These are phyloP conservation scores for Cordyceps cateniannulata DNA, from an alignment of 2,329 filamentous ascomycete genomes.

Conservation along the genomic window DNA sequence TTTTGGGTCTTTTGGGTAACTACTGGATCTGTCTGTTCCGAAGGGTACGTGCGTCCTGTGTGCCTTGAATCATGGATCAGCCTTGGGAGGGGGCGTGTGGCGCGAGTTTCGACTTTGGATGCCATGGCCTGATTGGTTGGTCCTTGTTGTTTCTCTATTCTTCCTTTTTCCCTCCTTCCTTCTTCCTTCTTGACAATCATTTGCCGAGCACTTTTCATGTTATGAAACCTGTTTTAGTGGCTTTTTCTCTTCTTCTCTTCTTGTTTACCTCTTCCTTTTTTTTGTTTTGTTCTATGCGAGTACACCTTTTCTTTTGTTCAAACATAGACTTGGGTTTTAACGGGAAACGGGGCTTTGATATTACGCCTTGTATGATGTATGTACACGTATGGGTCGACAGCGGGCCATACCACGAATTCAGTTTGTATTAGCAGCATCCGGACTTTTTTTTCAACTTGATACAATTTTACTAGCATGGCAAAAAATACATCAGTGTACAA, in stretches of 20 bases:
- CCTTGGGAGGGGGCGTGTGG: background rate
- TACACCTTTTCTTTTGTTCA: constrained; percentile 1
- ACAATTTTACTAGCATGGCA: background rate
- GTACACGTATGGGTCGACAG: background rate
- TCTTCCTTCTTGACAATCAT: background rate
- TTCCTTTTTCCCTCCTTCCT: background rate
- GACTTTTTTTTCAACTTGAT: background rate
- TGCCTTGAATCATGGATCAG: constrained; percentile 1
- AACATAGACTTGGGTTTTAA: constrained; percentile 1
- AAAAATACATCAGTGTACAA: background rate
- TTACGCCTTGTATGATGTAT: constrained; percentile 4
- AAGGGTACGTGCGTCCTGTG: background rate
- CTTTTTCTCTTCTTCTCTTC: constrained; percentile 1
- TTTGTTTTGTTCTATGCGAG: background rate
- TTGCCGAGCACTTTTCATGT: background rate
- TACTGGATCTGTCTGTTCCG: background rate
- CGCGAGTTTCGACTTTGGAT: background rate
- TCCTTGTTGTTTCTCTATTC: background rate
- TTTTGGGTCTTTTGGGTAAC: background rate
- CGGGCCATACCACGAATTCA: background rate
- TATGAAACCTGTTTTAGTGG: constrained; percentile 7
- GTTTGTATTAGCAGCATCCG: background rate
- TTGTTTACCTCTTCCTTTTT: background rate
- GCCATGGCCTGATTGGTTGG: background rate
- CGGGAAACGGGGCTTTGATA: constrained; percentile 12